Evolutionary conservation across 2,329 filamentous ascomycete genomes (phyloP).

Genomic region (Fusarium bactridioides): DNA sequence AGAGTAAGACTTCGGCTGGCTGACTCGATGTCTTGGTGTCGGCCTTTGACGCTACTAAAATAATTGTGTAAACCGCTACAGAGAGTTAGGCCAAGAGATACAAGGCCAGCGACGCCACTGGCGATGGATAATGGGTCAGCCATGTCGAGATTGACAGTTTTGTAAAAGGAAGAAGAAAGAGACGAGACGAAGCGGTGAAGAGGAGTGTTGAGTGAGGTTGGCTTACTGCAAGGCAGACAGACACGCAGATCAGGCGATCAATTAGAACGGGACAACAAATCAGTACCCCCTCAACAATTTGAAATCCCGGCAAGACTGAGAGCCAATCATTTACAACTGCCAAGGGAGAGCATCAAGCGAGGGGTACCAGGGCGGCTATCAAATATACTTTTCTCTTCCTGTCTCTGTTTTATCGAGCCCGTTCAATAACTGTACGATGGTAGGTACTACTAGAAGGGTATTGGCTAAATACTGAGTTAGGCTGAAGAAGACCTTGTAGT

Average conservation of each 20-base stretch:
- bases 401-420: too few relatives aligned
- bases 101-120: background rate
- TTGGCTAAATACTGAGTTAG: too few relatives aligned
- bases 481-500: too few relatives aligned
- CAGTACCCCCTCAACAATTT: too few relatives aligned
- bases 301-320: too few relatives aligned
- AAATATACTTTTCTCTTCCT: too few relatives aligned
- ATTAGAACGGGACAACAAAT: background rate
- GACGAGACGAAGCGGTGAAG: rapidly evolving
- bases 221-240: background rate
- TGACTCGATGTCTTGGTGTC: background rate
- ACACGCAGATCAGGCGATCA: background rate
- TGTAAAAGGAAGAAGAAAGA: rapidly evolving
- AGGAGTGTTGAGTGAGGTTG: rapidly evolving
- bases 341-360: too few relatives aligned
- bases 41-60: background rate
- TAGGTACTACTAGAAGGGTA: too few relatives aligned
- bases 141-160: rapidly evolving
- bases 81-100: background rate
- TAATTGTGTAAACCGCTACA: background rate
- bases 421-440: too few relatives aligned
- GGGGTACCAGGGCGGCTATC: too few relatives aligned
- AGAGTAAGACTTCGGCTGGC: background rate
- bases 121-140: background rate
- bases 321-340: too few relatives aligned